Evolutionary conservation across 345 rosid genomes (phyloP).

Genomic region (Eucalyptus marginata): DNA sequence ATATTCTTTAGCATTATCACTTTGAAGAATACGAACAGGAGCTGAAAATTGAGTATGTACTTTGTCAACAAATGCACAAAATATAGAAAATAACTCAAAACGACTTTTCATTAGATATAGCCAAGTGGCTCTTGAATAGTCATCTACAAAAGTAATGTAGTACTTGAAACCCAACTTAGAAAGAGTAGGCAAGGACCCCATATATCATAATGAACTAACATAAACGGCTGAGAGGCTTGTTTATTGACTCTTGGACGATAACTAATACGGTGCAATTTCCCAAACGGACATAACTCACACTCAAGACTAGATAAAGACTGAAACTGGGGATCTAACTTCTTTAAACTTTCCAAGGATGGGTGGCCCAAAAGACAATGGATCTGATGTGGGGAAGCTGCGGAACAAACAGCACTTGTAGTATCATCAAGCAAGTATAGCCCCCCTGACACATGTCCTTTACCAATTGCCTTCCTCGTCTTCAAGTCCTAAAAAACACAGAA

Average conservation of each 20-base stretch:
- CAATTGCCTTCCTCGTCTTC: too few relatives aligned
- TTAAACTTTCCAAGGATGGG: not conserved
- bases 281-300: not conserved
- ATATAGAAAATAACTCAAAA: too few relatives aligned
- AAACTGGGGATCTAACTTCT: too few relatives aligned
- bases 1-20: not conserved
- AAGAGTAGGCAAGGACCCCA: not conserved
- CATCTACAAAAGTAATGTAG: too few relatives aligned
- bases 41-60: not conserved
- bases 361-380: not conserved
- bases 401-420: not conserved
- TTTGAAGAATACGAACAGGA: not conserved
- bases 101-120: too few relatives aligned
- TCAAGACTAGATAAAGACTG: too few relatives aligned
- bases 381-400: not conserved
- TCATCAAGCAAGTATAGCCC: not conserved
- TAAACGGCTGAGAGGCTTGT: accelerated
- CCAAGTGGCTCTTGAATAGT: not conserved
- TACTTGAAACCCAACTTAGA: not conserved
- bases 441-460: too few relatives aligned
- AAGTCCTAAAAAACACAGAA: too few relatives aligned
- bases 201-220: not conserved
- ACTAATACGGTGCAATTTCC: too few relatives aligned
- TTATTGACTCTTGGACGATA: too few relatives aligned
- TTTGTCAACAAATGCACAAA: not conserved